Conservation (phyloP, 495 filamentous ascomycete genomes). For the Talaromyces wortmannii region DNA sequence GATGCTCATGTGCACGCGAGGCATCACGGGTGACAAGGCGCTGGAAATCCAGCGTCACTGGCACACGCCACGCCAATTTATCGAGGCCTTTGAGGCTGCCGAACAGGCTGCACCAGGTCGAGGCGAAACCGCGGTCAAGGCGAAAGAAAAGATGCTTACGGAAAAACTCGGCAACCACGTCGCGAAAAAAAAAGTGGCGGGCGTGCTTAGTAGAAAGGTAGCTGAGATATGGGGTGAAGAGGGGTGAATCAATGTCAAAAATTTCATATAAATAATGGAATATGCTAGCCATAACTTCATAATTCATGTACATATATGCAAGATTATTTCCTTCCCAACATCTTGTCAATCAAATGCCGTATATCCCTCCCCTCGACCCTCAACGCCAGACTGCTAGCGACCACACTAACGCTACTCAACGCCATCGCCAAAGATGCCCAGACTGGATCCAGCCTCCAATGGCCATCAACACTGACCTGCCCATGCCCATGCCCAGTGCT, state of each 20-base stretch:
- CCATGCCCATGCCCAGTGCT: slow-evolving; percentile 22
- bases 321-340: background rate
- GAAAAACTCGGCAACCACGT: slow-evolving; percentile 47
- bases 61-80: slow-evolving; percentile 63
- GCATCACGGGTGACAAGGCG: slow-evolving; percentile 76
- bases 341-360: background rate
- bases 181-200: slow-evolving; percentile 61
- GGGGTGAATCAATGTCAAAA: slow-evolving; percentile 4
- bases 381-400: slow-evolving; percentile 52
- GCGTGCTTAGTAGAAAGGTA: slow-evolving; percentile 58
- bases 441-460: slow-evolving; percentile 51
- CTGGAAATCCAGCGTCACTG: slow-evolving; percentile 71
- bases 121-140: slow-evolving; percentile 38
- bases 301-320: background rate
- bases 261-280: background rate
- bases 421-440: slow-evolving; percentile 76
- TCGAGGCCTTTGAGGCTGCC: slow-evolving; percentile 57
- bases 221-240: slow-evolving; percentile 63
- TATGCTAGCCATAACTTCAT: background rate
- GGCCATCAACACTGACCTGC: slow-evolving; percentile 24
- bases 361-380: slow-evolving; percentile 36
- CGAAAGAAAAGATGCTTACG: slow-evolving; percentile 42
- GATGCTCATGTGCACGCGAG: slow-evolving; percentile 80
- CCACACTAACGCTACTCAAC: slow-evolving; percentile 62
- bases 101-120: background rate